A percentile compares a stretch with the other conserved stretches of the same genome.
These are phyloP conservation scores for Ophiocordyceps australis DNA, from an alignment of 2,329 filamentous ascomycete genomes.

Conservation along the genomic window DNA sequence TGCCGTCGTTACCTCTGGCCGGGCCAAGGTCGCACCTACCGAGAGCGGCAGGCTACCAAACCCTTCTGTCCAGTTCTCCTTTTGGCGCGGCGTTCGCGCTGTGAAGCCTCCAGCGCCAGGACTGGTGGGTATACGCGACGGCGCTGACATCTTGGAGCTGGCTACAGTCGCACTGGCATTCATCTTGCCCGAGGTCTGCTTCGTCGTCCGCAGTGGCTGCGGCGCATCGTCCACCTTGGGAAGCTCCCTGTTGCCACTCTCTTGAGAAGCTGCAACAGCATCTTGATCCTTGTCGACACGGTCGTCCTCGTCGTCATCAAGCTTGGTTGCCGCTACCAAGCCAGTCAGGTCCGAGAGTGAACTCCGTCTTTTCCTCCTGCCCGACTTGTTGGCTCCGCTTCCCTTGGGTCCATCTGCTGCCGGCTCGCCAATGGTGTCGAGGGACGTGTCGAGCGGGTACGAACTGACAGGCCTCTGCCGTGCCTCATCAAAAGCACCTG, in stretches of 20 bases:
- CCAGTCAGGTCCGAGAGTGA: conserved; percentile 73
- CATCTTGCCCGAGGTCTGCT: conserved; percentile 36
- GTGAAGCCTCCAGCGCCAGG: conserved; percentile 19
- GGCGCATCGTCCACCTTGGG: too few relatives aligned
- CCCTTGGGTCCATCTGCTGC: too few relatives aligned
- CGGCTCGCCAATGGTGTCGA: conserved; percentile 43
- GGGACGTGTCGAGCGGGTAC: conserved; percentile 32
- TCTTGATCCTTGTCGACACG: too few relatives aligned
- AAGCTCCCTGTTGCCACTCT: too few relatives aligned
- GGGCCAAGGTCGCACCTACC: conserved; percentile 1
- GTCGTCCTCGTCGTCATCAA: conserved; percentile 20
- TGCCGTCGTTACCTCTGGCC: conserved; percentile 3
- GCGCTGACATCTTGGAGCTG: conserved; percentile 22
- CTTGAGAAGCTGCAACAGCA: conserved; percentile 27
- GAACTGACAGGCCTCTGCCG: conserved; percentile 37
- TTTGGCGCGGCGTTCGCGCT: conserved; percentile 25
- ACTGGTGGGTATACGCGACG: conserved; percentile 34
- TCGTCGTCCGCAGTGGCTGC: conserved; percentile 32
- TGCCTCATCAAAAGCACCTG: conserved; percentile 42
- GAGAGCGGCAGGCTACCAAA: conserved; percentile 4
- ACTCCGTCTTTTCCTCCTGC: conserved; percentile 69
- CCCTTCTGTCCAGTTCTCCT: conserved; percentile 17
- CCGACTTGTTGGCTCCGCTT: conserved; percentile 11
- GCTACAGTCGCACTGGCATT: conserved; percentile 12
- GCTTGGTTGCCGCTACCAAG: conserved; percentile 42